Conservation (phyloP, 371 early-diverging fungal species). For the Zopfochytrium polystomum region DNA sequence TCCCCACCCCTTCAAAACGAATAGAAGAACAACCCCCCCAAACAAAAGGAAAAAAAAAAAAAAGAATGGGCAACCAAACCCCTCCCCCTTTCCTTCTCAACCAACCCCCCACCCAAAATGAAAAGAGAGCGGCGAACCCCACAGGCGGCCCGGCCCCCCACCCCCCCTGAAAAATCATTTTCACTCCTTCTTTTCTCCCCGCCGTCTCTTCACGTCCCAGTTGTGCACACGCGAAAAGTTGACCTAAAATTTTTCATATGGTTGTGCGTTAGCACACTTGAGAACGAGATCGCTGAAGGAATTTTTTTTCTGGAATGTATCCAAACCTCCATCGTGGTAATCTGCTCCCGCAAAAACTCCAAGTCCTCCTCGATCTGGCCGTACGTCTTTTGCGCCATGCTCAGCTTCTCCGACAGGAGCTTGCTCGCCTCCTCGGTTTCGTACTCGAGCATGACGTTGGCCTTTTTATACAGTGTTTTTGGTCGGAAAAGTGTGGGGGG, state of each 20-base stretch:
- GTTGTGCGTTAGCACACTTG: not conserved
- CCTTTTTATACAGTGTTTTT: slow-evolving; percentile 59
- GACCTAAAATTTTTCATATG: slow-evolving; percentile 43
- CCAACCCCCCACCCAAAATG: too few species aligned
- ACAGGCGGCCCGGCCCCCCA: too few species aligned
- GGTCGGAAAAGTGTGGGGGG: too few species aligned
- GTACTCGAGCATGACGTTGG: slow-evolving; percentile 97
- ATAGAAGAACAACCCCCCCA: too few species aligned
- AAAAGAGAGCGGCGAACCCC: too few species aligned
- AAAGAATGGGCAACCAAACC: too few species aligned
- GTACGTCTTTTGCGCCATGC: slow-evolving; percentile 67
- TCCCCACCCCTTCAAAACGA: too few species aligned
- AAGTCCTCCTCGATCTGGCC: slow-evolving; percentile 81
- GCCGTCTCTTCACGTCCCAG: slow-evolving; percentile 90
- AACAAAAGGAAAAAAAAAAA: too few species aligned
- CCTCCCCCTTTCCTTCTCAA: too few species aligned
- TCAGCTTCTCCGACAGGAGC: slow-evolving; percentile 72
- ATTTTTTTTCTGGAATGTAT: not conserved
- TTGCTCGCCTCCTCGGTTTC: slow-evolving; percentile 82
- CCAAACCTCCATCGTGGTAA: slow-evolving; percentile 92
- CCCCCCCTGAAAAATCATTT: too few species aligned
- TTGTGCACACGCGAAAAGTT: slow-evolving; percentile 96
- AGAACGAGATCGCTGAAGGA: not conserved
- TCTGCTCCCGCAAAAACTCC: slow-evolving; percentile 91
- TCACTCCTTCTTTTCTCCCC: too few species aligned